Conservation (phyloP, 306 rosid genomes). For the Sophora flavescens region DNA sequence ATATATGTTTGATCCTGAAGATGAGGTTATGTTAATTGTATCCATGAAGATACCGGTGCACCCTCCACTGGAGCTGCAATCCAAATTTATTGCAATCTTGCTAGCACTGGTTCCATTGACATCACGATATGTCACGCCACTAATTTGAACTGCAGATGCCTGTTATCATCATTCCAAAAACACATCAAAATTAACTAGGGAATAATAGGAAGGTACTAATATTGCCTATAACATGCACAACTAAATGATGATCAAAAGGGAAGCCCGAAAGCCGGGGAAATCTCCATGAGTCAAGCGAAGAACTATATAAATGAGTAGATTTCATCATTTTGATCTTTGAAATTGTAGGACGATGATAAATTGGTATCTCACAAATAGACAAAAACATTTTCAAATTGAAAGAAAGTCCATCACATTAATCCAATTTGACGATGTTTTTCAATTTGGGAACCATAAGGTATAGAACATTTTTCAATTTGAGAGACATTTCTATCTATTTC, state of each 20-base stretch:
- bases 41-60: slow-evolving; percentile 37
- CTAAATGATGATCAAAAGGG: not conserved
- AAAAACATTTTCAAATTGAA: no score
- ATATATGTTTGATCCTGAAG: not conserved
- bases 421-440: no score
- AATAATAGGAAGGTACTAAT: not conserved
- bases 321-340: no score
- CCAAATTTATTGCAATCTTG: slow-evolving; percentile 12
- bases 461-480: no score
- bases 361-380: no score
- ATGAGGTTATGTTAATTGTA: slow-evolving; percentile 24
- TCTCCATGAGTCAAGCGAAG: no score
- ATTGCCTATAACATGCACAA: not conserved
- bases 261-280: no score
- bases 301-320: no score
- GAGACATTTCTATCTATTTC: no score
- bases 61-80: not conserved
- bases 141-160: slow-evolving; percentile 14
- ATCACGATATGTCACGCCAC: slow-evolving; percentile 29
- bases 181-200: not conserved
- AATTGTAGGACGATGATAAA: no score
- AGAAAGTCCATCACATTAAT: no score
- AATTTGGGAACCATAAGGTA: no score
- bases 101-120: slow-evolving; percentile 28
- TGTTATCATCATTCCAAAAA: slow-evolving; percentile 25